Evolutionary conservation across 441 rosid genomes (phyloP).

Genomic region (Macaranga tanarius): DNA sequence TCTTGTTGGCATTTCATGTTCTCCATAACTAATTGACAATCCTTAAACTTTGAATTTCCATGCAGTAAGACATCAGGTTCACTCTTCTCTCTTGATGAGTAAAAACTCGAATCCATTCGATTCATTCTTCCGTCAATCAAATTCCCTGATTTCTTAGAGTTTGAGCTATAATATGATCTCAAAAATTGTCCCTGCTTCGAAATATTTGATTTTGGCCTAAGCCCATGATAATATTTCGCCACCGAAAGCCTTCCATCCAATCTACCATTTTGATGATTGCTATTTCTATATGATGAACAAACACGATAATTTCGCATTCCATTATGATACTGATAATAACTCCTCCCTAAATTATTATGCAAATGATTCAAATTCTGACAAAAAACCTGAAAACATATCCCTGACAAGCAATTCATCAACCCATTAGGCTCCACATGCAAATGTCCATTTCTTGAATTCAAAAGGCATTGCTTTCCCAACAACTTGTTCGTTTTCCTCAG

Average conservation of each 20-base stretch:
- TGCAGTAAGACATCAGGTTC: not conserved
- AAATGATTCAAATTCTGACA: not conserved
- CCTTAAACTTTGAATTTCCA: not conserved
- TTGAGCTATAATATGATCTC: not conserved
- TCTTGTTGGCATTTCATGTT: slow-evolving; percentile 24
- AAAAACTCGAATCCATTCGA: not conserved
- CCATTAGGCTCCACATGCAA: slow-evolving; percentile 9
- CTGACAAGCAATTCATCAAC: not conserved
- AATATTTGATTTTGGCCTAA: slow-evolving; percentile 1
- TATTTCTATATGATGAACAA: too few relatives aligned
- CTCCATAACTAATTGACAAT: slow-evolving; percentile 10
- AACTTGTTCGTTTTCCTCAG: not conserved
- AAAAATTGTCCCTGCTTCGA: slow-evolving; percentile 5
- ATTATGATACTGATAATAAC: not conserved
- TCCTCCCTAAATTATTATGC: not conserved
- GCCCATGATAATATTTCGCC: slow-evolving; percentile 16
- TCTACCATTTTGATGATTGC: slow-evolving; percentile 11
- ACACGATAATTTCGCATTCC: not conserved
- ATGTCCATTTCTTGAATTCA: slow-evolving; percentile 30
- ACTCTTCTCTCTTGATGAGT: not conserved
- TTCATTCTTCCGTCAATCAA: slow-evolving; percentile 1
- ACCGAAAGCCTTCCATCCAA: slow-evolving; percentile 25
- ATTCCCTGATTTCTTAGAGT: not conserved
- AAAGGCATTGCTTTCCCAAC: slow-evolving; percentile 6
- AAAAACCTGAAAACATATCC: slow-evolving; percentile 1